phyloP scores from a whole-genome alignment of 352 stramenopile genomes.

The Phytophthora quininea region DNA sequence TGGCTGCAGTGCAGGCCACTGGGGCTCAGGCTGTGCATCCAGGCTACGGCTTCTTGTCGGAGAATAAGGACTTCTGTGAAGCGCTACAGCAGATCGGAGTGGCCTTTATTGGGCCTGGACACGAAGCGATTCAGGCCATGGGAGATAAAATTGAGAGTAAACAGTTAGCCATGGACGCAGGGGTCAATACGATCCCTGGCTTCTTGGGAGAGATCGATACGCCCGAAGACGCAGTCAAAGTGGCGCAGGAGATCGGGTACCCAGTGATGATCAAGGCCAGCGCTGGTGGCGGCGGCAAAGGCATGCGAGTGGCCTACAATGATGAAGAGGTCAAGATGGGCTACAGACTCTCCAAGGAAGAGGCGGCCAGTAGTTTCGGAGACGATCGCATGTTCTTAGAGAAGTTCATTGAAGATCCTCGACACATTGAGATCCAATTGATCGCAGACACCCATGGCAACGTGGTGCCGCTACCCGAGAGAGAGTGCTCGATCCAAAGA shows the following conservation, averaged over 20 bases:
- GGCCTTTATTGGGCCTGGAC: conserved; percentile 91
- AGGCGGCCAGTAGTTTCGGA: conserved; percentile 89
- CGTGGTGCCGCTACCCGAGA: conserved; percentile 88
- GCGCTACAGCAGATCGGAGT: conserved; percentile 74
- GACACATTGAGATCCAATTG: conserved; percentile 94
- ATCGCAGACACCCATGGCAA: conserved; percentile 93
- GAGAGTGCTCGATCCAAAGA: conserved; percentile 91
- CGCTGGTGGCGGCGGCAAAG: conserved; percentile 90
- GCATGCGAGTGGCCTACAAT: conserved; percentile 91
- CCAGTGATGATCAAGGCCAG: conserved; percentile 94
- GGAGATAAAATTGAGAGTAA: conserved; percentile 93
- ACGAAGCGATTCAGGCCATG: conserved; percentile 90
- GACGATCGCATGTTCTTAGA: conserved; percentile 92
- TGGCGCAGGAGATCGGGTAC: conserved; percentile 90
- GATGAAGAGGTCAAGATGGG: conserved; percentile 81
- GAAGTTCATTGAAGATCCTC: conserved; percentile 88
- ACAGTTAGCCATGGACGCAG: conserved; percentile 89
- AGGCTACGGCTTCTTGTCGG: conserved; percentile 91
- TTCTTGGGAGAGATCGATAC: conserved; percentile 92
- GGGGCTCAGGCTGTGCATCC: conserved; percentile 86
- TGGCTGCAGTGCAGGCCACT: conserved; percentile 63
- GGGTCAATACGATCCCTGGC: conserved; percentile 84
- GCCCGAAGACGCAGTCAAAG: conserved; percentile 68
- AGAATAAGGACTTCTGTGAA: conserved; percentile 83
- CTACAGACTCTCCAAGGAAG: conserved; percentile 85